Evolutionary conservation across 257 asterid genomes (phyloP).

Genomic region (Cinchona pubescens): DNA sequence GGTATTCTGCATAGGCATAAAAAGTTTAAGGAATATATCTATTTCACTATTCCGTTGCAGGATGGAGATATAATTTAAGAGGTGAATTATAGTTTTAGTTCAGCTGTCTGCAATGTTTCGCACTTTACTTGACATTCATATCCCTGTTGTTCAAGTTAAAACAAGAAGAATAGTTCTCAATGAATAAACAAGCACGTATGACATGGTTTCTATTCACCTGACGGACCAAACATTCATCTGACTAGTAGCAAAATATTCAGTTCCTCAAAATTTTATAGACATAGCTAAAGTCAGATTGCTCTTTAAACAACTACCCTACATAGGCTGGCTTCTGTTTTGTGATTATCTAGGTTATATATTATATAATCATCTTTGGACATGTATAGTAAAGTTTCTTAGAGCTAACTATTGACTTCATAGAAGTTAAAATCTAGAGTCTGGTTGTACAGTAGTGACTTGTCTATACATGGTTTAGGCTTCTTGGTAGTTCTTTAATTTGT

Average conservation of each 20-base stretch:
- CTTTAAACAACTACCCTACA: background rate
- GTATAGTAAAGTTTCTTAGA: background rate
- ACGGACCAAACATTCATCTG: background rate
- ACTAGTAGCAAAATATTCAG: background rate
- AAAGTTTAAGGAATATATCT: too few relatives aligned
- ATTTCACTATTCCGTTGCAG: too few relatives aligned
- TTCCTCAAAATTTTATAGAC: background rate
- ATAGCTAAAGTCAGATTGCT: background rate
- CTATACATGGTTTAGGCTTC: background rate
- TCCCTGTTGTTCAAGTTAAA: too few relatives aligned
- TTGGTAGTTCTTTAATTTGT: background rate
- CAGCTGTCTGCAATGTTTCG: too few relatives aligned
- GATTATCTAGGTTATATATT: background rate
- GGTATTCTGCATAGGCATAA: too few relatives aligned
- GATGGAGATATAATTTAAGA: too few relatives aligned
- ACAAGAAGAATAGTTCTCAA: too few relatives aligned
- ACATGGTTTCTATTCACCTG: background rate
- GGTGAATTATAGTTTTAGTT: too few relatives aligned
- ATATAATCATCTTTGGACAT: background rate
- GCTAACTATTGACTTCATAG: background rate
- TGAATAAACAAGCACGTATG: background rate
- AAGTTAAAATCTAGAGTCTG: background rate
- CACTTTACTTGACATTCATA: too few relatives aligned
- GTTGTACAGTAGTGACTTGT: background rate
- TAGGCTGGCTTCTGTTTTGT: background rate